Evolutionary conservation across 2,329 filamentous ascomycete species (phyloP).

Genomic region (Botrytis hyacinthi): DNA sequence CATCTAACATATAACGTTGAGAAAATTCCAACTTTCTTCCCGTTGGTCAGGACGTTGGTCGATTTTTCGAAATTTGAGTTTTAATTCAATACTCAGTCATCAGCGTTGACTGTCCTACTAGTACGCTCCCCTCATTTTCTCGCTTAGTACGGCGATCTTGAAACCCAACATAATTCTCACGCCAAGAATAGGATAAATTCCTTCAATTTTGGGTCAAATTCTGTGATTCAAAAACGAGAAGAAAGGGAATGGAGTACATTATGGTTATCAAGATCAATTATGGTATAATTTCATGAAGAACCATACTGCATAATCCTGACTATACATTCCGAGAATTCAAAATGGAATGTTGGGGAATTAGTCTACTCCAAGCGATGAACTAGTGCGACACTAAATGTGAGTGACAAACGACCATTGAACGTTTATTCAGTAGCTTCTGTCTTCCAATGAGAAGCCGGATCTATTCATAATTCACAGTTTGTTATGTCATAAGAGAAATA

Average conservation of each 20-base stretch:
- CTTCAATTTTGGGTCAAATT: neutral
- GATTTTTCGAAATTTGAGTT: neutral
- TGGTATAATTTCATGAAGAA: neutral
- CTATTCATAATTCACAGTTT: neutral
- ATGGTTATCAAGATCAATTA: neutral
- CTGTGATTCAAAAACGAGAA: neutral
- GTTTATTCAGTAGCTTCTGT: neutral
- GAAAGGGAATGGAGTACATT: neutral
- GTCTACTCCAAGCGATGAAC: neutral
- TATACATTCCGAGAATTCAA: neutral
- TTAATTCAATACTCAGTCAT: neutral
- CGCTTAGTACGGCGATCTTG: neutral
- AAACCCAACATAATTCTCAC: neutral
- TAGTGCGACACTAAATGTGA: neutral
- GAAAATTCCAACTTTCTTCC: fast-evolving
- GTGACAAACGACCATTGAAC: too few species aligned
- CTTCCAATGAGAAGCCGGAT: neutral
- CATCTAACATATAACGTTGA: neutral
- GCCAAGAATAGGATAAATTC: neutral
- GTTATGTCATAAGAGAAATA: neutral
- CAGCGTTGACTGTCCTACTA: too few species aligned
- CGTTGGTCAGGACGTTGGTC: neutral
- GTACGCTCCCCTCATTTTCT: neutral
- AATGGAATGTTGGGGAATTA: neutral
- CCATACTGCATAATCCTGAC: neutral